These are phyloP conservation scores for Paraleonurus japonicus DNA, from an alignment of 257 asterid species.

Conservation along the genomic window DNA sequence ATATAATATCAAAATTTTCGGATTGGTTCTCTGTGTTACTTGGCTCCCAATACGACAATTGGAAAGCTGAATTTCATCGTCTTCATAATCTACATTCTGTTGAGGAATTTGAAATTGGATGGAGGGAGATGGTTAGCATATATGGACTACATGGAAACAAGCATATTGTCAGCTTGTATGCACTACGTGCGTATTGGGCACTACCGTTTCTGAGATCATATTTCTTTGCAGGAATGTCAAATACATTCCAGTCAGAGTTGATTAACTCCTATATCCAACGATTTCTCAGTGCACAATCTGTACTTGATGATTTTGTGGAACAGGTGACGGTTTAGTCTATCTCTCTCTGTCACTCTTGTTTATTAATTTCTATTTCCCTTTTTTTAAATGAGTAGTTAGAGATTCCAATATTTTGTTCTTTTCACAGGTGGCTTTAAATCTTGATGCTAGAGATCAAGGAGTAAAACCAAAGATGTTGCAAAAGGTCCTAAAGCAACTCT, in stretches of 20 bases:
- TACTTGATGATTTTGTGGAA: slow-evolving; percentile 47
- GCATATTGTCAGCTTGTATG: slow-evolving; percentile 53
- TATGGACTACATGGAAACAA: slow-evolving; percentile 54
- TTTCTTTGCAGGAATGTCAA: slow-evolving; percentile 61
- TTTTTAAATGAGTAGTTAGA: neutral
- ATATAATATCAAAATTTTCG: slow-evolving; percentile 49
- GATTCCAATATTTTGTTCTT: slow-evolving; percentile 5
- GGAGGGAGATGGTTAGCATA: slow-evolving; percentile 56
- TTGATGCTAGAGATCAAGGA: slow-evolving; percentile 39
- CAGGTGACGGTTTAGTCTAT: slow-evolving; percentile 35
- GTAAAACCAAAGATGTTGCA: slow-evolving; percentile 28
- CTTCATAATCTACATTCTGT: slow-evolving; percentile 45
- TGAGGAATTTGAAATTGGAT: slow-evolving; percentile 59
- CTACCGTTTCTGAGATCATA: slow-evolving; percentile 46
- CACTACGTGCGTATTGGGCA: slow-evolving; percentile 60
- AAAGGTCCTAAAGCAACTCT: slow-evolving; percentile 37
- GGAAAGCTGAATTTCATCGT: slow-evolving; percentile 53
- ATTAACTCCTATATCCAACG: slow-evolving; percentile 49
- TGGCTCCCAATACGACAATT: slow-evolving; percentile 47
- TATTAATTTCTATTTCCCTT: neutral
- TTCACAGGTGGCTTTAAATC: slow-evolving; percentile 43
- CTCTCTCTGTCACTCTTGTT: neutral
- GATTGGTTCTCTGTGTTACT: slow-evolving; percentile 55
- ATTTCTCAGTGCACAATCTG: slow-evolving; percentile 46
- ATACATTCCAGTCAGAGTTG: slow-evolving; percentile 40